These are phyloP conservation scores for Microdochium paspali DNA, from an alignment of 2,329 filamentous ascomycete species.

Conservation along the genomic window DNA sequence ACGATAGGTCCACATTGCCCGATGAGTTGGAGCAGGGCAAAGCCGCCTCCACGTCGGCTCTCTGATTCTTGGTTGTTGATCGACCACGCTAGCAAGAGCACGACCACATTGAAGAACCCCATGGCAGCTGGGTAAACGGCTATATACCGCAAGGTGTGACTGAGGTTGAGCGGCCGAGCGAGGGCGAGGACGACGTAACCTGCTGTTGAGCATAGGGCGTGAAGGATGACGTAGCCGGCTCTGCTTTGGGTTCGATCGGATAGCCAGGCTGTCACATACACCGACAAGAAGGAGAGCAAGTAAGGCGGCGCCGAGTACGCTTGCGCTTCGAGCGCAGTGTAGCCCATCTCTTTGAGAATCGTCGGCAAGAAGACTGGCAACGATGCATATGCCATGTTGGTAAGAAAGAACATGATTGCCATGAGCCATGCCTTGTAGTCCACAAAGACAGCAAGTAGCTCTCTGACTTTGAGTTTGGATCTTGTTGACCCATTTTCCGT, in stretches of 20 bases:
- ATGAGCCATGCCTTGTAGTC: conserved; percentile 69
- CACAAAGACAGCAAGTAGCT: conserved; percentile 47
- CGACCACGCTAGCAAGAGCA: conserved; percentile 78
- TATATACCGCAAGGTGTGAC: conserved; percentile 51
- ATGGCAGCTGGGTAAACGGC: conserved; percentile 69
- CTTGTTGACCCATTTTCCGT: conserved; percentile 15
- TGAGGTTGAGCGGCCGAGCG: conserved; percentile 33
- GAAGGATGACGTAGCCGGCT: conserved; percentile 56
- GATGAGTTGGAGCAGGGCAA: conserved; percentile 72
- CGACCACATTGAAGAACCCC: conserved; percentile 79
- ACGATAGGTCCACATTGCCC: conserved; percentile 71
- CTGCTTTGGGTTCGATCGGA: conserved; percentile 61
- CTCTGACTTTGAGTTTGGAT: conserved; percentile 37
- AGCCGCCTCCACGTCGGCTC: conserved; percentile 62
- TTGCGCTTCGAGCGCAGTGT: conserved; percentile 58
- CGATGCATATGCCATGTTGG: conserved; percentile 81
- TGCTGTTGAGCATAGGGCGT: conserved; percentile 54
- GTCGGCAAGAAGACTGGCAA: conserved; percentile 83
- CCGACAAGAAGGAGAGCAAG: conserved; percentile 61
- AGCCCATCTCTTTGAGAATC: conserved; percentile 69
- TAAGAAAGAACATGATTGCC: conserved; percentile 75
- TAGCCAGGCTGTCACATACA: conserved; percentile 61
- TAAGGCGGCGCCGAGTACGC: conserved; percentile 76
- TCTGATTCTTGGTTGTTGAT: conserved; percentile 74
- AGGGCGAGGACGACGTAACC: conserved; percentile 56